phyloP scores from a whole-genome alignment of 352 stramenopile genomes.

The Phytophthora pinifolia region DNA sequence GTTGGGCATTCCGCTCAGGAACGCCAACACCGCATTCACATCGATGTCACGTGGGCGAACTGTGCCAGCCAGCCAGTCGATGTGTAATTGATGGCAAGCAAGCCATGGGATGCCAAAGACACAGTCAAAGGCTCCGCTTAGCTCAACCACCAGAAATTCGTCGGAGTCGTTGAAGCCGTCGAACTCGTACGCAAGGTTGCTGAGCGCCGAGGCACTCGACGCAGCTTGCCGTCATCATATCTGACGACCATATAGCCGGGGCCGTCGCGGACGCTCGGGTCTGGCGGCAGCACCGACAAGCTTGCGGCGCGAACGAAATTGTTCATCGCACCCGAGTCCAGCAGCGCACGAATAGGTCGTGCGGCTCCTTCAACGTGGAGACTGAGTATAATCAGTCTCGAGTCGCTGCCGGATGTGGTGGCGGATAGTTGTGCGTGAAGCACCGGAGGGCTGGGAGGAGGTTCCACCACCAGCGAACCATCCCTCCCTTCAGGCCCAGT shows the following conservation, averaged over 20 bases:
- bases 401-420: constrained; percentile 17
- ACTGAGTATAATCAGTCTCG: constrained; percentile 18
- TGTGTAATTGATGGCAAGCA: constrained; percentile 21
- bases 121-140: constrained; percentile 26
- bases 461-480: constrained; percentile 7
- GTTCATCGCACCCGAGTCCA: constrained; percentile 26
- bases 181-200: constrained; percentile 17
- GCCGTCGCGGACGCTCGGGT: constrained; percentile 12
- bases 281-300: constrained; percentile 13
- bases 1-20: constrained; percentile 8
- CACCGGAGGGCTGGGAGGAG: constrained; percentile 6
- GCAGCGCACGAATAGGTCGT: constrained; percentile 6
- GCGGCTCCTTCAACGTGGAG: constrained; percentile 15
- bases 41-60: constrained; percentile 18
- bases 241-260: constrained; percentile 15
- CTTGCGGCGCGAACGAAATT: constrained; percentile 26
- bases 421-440: constrained; percentile 13
- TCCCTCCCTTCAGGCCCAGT: constrained; percentile 8
- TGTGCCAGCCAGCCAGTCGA: constrained; percentile 24
- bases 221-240: constrained; percentile 22
- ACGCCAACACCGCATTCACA: constrained; percentile 14
- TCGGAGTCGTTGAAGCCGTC: constrained; percentile 19
- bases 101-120: constrained; percentile 37
- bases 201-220: constrained; percentile 4
- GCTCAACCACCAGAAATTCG: constrained; percentile 36